phyloP scores from a whole-genome alignment of 164 flowering plant genomes.

The Vitis rotundifolia region DNA sequence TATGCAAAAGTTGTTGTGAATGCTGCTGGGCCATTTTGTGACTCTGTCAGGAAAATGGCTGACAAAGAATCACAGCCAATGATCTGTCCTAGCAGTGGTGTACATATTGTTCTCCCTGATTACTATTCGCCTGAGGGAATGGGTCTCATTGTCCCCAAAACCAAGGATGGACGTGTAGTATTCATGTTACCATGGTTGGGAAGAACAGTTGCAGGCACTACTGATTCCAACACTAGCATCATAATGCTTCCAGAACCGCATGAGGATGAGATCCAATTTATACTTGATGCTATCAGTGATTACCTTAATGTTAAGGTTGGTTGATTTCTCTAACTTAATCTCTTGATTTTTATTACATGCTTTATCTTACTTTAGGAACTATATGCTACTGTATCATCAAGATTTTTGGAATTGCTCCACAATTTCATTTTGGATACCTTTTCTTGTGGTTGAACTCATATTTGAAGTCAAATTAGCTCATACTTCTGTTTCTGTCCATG shows the following conservation, averaged over 20 bases:
- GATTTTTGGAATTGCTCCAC: too few species aligned
- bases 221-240: constrained; percentile 82
- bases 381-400: too few species aligned
- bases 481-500: neutral
- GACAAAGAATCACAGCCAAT: constrained; percentile 69
- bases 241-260: constrained; percentile 96
- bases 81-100: constrained; percentile 98
- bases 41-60: constrained; percentile 82
- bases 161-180: constrained; percentile 97
- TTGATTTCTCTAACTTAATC: neutral
- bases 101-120: constrained; percentile 94
- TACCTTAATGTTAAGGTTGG: constrained; percentile 90
- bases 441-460: neutral
- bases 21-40: constrained; percentile 99
- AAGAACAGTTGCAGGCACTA: constrained; percentile 93
- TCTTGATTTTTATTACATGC: too few species aligned
- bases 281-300: constrained; percentile 89
- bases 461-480: neutral
- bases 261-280: constrained; percentile 96
- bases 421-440: neutral
- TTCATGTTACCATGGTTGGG: constrained; percentile 99
- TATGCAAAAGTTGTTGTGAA: constrained; percentile 94
- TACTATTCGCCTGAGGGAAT: constrained; percentile 99
- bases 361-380: too few species aligned
- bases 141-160: constrained; percentile 99